These are phyloP conservation scores for Kingdonia uniflora DNA, from an alignment of 164 flowering plant species.

Conservation along the genomic window DNA sequence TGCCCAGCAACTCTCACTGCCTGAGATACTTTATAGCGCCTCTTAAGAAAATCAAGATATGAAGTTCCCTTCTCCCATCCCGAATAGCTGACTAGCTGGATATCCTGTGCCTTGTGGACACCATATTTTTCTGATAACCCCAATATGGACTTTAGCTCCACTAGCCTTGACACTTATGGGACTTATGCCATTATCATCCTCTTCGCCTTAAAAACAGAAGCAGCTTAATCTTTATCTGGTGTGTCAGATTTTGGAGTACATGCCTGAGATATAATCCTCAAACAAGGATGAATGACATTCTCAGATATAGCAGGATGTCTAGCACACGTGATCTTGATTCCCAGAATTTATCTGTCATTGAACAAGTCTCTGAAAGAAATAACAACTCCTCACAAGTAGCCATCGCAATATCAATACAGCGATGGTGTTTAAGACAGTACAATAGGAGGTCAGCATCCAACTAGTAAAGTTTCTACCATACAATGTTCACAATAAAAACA, in stretches of 20 bases:
- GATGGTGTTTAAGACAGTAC: constrained; percentile 98
- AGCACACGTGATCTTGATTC: constrained; percentile 85
- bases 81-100: constrained; percentile 79
- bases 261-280: constrained; percentile 84
- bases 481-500: too few species aligned
- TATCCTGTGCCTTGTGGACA: constrained; percentile 72
- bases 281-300: constrained; percentile 91
- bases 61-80: constrained; percentile 99
- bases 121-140: constrained; percentile 53
- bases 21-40: constrained; percentile 87
- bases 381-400: constrained; percentile 88
- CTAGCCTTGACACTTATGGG: constrained; percentile 20
- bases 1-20: constrained; percentile 43
- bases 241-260: constrained; percentile 95
- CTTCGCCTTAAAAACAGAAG: constrained; percentile 23
- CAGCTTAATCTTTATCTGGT: constrained; percentile 55
- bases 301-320: constrained; percentile 97
- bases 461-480: too few species aligned
- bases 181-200: constrained; percentile 40
- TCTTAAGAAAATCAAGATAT: constrained; percentile 94
- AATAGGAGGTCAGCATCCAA: too few species aligned
- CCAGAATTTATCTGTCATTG: constrained; percentile 93
- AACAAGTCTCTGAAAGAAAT: constrained; percentile 91
- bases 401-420: constrained; percentile 89
- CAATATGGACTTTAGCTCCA: constrained; percentile 35